Evolutionary conservation across 1,139 yeast species (phyloP).

Genomic region (Debaryomyces sp.): DNA sequence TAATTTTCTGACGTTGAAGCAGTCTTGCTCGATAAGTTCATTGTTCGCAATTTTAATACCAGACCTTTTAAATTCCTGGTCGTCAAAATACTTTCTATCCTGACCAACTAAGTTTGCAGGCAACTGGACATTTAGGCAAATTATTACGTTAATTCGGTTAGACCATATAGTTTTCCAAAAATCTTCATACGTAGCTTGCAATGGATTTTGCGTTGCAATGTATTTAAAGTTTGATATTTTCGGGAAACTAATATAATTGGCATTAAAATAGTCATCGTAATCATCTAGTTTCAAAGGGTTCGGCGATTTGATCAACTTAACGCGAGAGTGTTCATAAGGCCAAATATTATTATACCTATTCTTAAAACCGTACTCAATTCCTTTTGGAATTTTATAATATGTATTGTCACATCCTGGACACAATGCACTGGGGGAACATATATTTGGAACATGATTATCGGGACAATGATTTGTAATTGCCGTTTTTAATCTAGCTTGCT

Average conservation of each 20-base stretch:
- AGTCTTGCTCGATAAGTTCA: conserved; percentile 12
- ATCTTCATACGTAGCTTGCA: conserved; percentile 41
- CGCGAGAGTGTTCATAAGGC: conserved; percentile 51
- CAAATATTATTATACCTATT: conserved; percentile 50
- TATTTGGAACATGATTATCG: conserved; percentile 25
- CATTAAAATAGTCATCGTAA: conserved; percentile 46
- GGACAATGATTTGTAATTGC: conserved; percentile 21
- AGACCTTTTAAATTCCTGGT: conserved; percentile 18
- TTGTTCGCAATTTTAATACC: conserved; percentile 16
- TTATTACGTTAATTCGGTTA: conserved; percentile 61
- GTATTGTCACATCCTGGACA: conserved; percentile 49
- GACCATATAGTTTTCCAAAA: conserved; percentile 52
- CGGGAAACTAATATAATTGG: conserved; percentile 35
- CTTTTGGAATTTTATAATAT: conserved; percentile 55
- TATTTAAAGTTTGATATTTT: conserved; percentile 27
- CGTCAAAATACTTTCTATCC: conserved; percentile 24
- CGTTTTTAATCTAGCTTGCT: conserved; percentile 48
- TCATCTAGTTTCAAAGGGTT: conserved; percentile 11
- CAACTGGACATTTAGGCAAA: conserved; percentile 63
- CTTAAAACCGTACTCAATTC: conserved; percentile 48
- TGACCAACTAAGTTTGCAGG: conserved; percentile 12
- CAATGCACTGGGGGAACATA: conserved; percentile 46
- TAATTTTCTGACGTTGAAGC: conserved; percentile 25
- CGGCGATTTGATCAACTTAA: conserved; percentile 26
- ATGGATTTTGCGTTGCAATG: conserved; percentile 51